Evolutionary conservation across 805 yeast genomes (phyloP), one percentile per base, ranked within the genome.

Genomic region (Millerozyma acaciae): DNA sequence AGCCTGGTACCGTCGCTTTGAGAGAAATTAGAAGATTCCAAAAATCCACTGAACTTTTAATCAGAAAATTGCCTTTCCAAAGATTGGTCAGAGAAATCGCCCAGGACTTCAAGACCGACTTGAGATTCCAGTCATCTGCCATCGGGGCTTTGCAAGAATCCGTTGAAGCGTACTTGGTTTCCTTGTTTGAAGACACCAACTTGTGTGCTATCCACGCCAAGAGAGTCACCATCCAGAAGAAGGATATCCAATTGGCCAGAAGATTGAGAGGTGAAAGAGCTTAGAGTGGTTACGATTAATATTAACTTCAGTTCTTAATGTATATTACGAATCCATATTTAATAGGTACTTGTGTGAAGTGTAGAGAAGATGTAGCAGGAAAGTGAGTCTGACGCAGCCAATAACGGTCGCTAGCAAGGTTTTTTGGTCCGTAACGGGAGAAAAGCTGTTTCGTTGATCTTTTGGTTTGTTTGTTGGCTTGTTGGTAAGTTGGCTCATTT

Each of bases 201-300:
- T 66, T 66, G 60, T 66, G 73, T 60, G 73, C 73, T 43, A 66
- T 66, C 45, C 73, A 66, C 61, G 73, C 73, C 48, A 66, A 66
- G 67, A 65, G 72, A 62, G 72, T 67, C 41, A 67, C 73, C 35
- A 67, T 67, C 55, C 72, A 66, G 49, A 66, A 67, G 71, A 67
- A 67, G 61, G 73, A 67, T 51, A 67, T 67, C 47, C 72, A 66
- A 53, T 65, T 67, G 55, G 73, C 73, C 37, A 64, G 73, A 63
- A 65, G 73, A 63, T 65, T 67, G 55, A 65, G 73, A 62, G 73
- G 73, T 49, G 72, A 67, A 58, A 64, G 71, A 60, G 62, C 71
- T 42, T 66, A 62, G 30, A 37, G 27, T 25, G n/a, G 25, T n/a
- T n/a, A n/a, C n/a, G n/a, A n/a, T n/a, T n/a, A n/a, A n/a, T n/a